Percentiles rank a stretch among this genome's conserved stretches.
phyloP scores from a whole-genome alignment of 1,284 basidiomycete species.

The Ganoderma sinense region DNA sequence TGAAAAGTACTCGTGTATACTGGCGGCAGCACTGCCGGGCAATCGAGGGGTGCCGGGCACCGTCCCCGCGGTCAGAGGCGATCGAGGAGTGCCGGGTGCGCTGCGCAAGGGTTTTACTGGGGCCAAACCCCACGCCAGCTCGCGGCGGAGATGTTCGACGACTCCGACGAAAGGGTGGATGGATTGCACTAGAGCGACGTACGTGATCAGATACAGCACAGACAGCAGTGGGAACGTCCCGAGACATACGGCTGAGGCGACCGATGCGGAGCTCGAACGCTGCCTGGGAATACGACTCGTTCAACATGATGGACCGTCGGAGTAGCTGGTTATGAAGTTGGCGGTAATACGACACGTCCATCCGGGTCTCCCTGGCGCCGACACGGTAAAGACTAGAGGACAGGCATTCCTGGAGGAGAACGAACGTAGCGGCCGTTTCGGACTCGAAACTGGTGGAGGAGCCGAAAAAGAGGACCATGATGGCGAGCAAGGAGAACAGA shows the following conservation, averaged over 20 bases:
- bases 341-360: slow-evolving; percentile 32
- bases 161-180: slow-evolving; percentile 54
- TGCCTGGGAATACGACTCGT: slow-evolving; percentile 53
- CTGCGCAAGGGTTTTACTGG: slow-evolving; percentile 33
- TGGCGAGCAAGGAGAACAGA: slow-evolving; percentile 47
- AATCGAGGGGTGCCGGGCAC: slow-evolving; percentile 18
- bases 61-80: slow-evolving; percentile 5
- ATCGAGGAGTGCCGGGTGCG: slow-evolving; percentile 14
- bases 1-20: slow-evolving; percentile 21
- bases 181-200: slow-evolving; percentile 45
- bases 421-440: slow-evolving; percentile 47
- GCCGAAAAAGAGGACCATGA: slow-evolving; percentile 51
- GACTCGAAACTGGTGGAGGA: slow-evolving; percentile 52
- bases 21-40: slow-evolving; percentile 21
- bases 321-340: slow-evolving; percentile 44
- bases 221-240: background rate
- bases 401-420: slow-evolving; percentile 45
- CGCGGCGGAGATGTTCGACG: slow-evolving; percentile 53
- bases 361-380: slow-evolving; percentile 27
- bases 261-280: slow-evolving; percentile 57
- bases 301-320: slow-evolving; percentile 48
- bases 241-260: slow-evolving; percentile 49
- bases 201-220: background rate
- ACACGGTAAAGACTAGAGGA: slow-evolving; percentile 42
- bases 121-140: slow-evolving; percentile 54